Conservation (phyloP, 2,329 filamentous ascomycete genomes). For the Ascochyta pisi region DNA sequence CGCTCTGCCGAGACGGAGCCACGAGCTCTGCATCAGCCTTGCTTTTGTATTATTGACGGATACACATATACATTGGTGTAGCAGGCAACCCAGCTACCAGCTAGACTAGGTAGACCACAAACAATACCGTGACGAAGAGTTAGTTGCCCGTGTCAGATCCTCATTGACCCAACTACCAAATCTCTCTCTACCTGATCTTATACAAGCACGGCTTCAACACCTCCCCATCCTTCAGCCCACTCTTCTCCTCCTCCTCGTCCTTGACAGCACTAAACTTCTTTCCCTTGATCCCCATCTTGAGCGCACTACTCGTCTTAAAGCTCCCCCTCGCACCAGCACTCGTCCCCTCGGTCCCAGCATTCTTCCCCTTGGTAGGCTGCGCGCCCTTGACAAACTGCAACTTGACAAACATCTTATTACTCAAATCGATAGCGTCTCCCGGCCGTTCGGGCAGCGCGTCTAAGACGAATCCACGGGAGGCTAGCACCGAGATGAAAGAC, state of each 20-base stretch:
- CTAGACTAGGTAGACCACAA: conserved; percentile 3
- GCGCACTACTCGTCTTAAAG: conserved; percentile 68
- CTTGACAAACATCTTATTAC: conserved; percentile 98
- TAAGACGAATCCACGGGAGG: conserved; percentile 82
- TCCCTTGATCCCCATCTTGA: conserved; percentile 56
- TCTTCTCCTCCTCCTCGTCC: conserved; percentile 61
- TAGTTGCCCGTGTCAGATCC: too few relatives aligned
- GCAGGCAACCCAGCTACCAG: background rate
- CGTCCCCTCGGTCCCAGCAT: conserved; percentile 56
- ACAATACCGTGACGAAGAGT: too few relatives aligned
- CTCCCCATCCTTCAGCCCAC: conserved; percentile 67
- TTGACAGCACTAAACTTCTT: conserved; percentile 38
- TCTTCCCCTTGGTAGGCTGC: conserved; percentile 77
- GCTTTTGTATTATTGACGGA: conserved; percentile 15
- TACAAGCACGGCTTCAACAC: conserved; percentile 96
- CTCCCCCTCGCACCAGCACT: conserved; percentile 54
- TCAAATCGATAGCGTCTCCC: conserved; percentile 73
- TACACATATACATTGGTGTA: background rate
- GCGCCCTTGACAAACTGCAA: conserved; percentile 93
- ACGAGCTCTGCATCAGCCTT: conserved; percentile 3
- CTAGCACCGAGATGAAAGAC: conserved; percentile 83
- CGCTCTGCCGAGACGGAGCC: background rate
- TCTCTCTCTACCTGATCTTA: conserved; percentile 72
- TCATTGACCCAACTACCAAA: too few relatives aligned
- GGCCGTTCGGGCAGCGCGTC: conserved; percentile 61